Base-by-base conservation (phyloP, 2,329 filamentous ascomycete species). In the Claviceps paspali region DNA sequence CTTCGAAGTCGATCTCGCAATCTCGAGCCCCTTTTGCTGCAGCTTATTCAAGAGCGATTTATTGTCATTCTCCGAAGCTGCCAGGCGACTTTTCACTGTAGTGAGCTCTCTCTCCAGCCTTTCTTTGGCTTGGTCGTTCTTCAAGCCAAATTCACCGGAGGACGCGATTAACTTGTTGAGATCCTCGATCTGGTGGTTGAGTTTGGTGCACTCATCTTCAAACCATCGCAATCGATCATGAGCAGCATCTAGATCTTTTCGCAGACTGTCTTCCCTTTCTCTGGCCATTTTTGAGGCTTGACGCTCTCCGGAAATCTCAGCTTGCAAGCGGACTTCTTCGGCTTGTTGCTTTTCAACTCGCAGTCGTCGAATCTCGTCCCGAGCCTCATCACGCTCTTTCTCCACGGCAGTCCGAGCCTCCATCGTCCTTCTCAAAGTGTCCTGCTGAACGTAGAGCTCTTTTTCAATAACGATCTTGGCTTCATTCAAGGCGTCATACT, bases 401-500 rank as follows among this genome's bases (percentile, higher is more conserved):
- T 98, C 88, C 1, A 84, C 84, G 5, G 76, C 73, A 5, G 77
- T 69, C 23, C 84, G 76, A 33, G 83, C 80, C 55, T 94, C 86
- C 46, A 81, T 84, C 9, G 86, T 83, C 38, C 88, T 76, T 27
- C 91, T 77, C 32, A 95, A 71, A 9, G 83, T 82, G 52, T 98
- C 88, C 56, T 95, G 87, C 52, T 96, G 88, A 5, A 83, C 80
- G 54, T 96, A 96, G 55, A 98, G 79, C 58, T 96, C 88, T 57
- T 95, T 96, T 58, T 98, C 88, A 44, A 98, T 94, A 33, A 79
- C 93, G 49, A 95, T 94, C 59, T 98, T 98, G 21, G 85, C 79
- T 45, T 95, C 86, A 49, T 94, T 94, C 24, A 96, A 68, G 24
- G 76, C 73, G 35, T 92, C 79, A 48, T 78, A 93, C 46, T 96